phyloP scores from a whole-genome alignment of 345 rosid genomes.

The Ricinus communis region DNA sequence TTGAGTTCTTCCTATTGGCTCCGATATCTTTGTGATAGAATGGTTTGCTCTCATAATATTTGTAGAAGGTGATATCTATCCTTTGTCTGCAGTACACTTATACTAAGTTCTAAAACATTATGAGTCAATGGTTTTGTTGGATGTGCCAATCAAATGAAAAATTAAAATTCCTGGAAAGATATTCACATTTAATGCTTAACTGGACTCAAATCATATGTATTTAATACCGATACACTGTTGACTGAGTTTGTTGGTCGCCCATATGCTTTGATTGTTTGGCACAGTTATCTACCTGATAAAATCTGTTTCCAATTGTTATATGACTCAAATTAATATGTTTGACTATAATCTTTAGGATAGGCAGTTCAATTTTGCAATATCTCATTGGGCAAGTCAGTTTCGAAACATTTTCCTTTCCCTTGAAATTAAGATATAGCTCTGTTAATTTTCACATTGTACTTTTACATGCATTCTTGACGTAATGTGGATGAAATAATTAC shows the following conservation, averaged over 20 bases:
- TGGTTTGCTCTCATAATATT: constrained; percentile 2
- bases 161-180: not conserved
- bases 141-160: not conserved
- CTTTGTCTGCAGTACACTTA: not conserved
- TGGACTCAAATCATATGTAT: not conserved
- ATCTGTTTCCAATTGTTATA: too few species aligned
- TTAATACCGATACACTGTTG: not conserved
- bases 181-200: not conserved
- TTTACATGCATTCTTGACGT: not conserved
- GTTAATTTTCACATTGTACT: not conserved
- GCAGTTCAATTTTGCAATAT: not conserved
- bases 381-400: not conserved
- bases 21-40: not conserved
- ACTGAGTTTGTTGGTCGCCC: not conserved
- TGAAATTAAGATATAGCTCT: too few species aligned
- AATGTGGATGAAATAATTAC: not conserved
- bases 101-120: not conserved
- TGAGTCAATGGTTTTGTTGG: not conserved
- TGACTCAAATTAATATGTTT: not conserved
- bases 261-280: not conserved
- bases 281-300: too few species aligned
- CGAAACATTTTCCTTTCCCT: not conserved
- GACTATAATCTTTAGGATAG: not conserved
- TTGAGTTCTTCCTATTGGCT: not conserved
- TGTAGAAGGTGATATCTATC: not conserved